Evolutionary conservation across 805 yeast species (phyloP), one percentile per base, ranked within the genome.

Genomic region (Grigorovia jiainica): DNA sequence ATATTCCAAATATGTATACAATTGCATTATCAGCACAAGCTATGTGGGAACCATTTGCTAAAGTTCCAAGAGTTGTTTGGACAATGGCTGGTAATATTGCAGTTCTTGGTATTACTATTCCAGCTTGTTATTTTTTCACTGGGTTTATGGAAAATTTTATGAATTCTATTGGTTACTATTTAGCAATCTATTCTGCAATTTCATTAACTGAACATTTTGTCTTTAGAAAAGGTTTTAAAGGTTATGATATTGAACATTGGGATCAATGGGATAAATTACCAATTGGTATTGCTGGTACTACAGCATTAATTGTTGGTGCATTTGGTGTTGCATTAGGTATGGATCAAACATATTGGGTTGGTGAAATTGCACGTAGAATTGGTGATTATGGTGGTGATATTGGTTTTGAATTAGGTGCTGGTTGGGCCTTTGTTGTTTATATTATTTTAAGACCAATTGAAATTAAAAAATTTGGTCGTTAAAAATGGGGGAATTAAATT

Each of bases 311-410:
- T 21, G 38, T 40, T 13, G 30, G 34, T 34, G 38, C 38, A 17
- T 40, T 40, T 20, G 42, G 42, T 34, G 42, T 40, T 19, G 42
- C 42, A 3, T 27, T 40, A 11, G 42, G 42, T 10, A 40, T 40
- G 42, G 25, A 24, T 20, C 42, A 40, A 35, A 34, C 38, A 3
- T 40, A 40, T 16, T 40, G 42, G 42, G 34, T 34, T 15, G 42
- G 42, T 6, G 42, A 40, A 20, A 40, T 40, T 21, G 38, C 27
- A 19, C 19, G 32, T 16, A 15, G 25, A 25, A 40, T 40, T 34
- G 42, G 42, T 8, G 24, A 34, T 3, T 5, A 34, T 29, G 42
- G 42, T 34, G 42, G 42, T 33, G 42, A 40, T 35, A 25, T 40
- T 21, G 42, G 42, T 4, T 29, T 40, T 5, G 42, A 40, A 24